Base-by-base conservation (phyloP, 2,329 filamentous ascomycete genomes). In the Hypoxylon rubiginosum region DNA sequence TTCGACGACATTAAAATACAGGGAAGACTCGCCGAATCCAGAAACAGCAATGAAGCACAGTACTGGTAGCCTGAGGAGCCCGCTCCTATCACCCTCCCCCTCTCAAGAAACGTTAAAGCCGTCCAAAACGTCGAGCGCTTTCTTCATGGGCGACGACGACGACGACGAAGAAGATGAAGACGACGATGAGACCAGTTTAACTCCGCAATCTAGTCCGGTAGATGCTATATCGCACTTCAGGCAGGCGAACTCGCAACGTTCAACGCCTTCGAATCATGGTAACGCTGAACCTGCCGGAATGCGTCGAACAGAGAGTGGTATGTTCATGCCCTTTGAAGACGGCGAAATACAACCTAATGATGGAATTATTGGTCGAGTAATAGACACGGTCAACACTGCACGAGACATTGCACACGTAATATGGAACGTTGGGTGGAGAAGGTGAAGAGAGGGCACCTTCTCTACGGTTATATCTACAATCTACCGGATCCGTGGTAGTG, bases 251-350 rank as follows among this genome's bases (percentile, higher is more conserved):
- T 70, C 85, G n/a, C 81, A 82, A 39, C 82, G 84, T 62, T 82
- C 85, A 19, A 73, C 80, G n/a, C 86, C 86, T 24, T 79, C 82
- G 43, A 78, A 77, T 73, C 84, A 81, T 66, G 78, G 87, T n/a
- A 78, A 76, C n/a, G 82, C 81, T 19, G 84, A 87, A 64, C 81
- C 84, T 46, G 82, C 79, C 17, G 90, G 90, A 56, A 90, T 97
- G 83, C 89, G 91, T 67, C 86, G 94, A 71, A 97, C 93, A 19
- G 84, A 89, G 54, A 96, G 93, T 41, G 94, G 93, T 71, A 97
- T 97, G 92, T 91, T 97, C 73, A 94, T 97, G 91, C 92, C 93
- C 7, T 91, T 90, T 72, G 92, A 94, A 72, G 91, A 94, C 72
- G 89, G 89, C 65, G 92, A 93, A 69, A 82, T 79, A 76, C 84